Evolutionary conservation across 257 asterid genomes (phyloP).

Genomic region (Fraxinus quadrangulata): DNA sequence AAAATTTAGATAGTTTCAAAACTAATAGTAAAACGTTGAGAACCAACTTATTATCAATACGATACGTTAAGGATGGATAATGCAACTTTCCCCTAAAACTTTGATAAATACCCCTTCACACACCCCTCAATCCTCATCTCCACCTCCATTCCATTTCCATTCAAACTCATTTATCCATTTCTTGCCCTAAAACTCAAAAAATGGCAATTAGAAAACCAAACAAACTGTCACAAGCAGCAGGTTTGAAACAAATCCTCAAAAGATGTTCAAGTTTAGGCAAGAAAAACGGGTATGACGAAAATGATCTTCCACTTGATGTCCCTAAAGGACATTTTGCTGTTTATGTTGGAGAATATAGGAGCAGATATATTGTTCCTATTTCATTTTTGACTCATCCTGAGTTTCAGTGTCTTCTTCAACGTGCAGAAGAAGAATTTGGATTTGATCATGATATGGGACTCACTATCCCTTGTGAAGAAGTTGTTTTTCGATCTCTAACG

Average conservation of each 20-base stretch:
- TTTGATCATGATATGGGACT: constrained; percentile 58
- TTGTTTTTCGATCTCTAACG: constrained; percentile 46
- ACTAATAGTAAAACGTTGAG: not conserved
- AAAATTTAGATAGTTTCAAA: no score
- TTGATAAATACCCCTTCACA: constrained; percentile 4
- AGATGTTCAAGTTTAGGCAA: constrained; percentile 48
- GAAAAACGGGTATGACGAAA: constrained; percentile 31
- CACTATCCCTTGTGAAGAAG: constrained; percentile 56
- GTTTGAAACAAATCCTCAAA: constrained; percentile 48
- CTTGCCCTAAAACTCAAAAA: not conserved
- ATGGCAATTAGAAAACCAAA: constrained; percentile 48
- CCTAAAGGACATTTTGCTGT: constrained; percentile 56
- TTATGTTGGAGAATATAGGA: constrained; percentile 47
- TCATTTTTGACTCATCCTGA: constrained; percentile 48
- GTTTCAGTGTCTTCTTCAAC: constrained; percentile 41
- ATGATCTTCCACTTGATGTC: constrained; percentile 41
- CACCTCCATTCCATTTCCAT: not conserved
- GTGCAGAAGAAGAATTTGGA: constrained; percentile 59
- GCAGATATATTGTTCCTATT: constrained; percentile 51
- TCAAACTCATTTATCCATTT: not conserved
- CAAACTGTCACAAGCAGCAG: constrained; percentile 34
- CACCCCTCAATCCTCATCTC: not conserved
- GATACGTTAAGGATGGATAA: not conserved
- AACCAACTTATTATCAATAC: not conserved
- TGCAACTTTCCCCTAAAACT: not conserved